Conservation (phyloP, 1,284 basidiomycete species). For the Sporisorium graminicola region DNA sequence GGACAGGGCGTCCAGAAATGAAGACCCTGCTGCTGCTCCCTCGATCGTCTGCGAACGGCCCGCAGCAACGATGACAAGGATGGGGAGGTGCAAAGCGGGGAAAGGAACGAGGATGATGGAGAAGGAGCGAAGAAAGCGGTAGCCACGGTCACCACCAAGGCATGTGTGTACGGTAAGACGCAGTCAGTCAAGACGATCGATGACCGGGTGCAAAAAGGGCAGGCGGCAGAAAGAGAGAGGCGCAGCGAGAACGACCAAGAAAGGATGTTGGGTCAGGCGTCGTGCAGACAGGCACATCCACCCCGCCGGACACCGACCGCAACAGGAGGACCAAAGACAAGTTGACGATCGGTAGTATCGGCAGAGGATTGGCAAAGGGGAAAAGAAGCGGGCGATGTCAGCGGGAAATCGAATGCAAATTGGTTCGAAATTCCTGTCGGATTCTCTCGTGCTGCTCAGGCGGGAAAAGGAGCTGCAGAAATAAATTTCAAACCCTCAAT, state of each 20-base stretch:
- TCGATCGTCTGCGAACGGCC: constrained; percentile 16
- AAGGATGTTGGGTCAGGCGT: not conserved
- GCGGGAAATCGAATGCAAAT: constrained; percentile 4
- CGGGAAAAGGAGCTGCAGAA: too few species aligned
- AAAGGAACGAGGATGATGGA: not conserved
- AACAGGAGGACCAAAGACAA: not conserved
- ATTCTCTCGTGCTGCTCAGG: not conserved
- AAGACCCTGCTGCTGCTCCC: constrained; percentile 8
- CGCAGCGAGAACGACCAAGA: too few species aligned
- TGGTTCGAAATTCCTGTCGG: not conserved
- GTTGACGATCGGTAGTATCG: not conserved
- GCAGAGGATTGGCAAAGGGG: not conserved
- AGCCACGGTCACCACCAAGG: not conserved
- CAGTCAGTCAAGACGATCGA: not conserved
- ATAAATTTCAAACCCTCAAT: too few species aligned
- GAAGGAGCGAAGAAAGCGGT: not conserved
- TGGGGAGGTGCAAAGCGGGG: constrained; percentile 1
- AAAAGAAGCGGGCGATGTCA: constrained; percentile 8
- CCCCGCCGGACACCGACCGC: not conserved
- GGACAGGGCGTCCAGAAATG: not conserved
- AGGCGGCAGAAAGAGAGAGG: not conserved
- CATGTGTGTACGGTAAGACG: not conserved
- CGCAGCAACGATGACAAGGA: constrained; percentile 16
- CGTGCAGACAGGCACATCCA: not conserved
- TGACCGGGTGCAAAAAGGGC: not conserved